Conservation (phyloP, 805 yeast genomes). For the Kazachstania martiniae region DNA sequence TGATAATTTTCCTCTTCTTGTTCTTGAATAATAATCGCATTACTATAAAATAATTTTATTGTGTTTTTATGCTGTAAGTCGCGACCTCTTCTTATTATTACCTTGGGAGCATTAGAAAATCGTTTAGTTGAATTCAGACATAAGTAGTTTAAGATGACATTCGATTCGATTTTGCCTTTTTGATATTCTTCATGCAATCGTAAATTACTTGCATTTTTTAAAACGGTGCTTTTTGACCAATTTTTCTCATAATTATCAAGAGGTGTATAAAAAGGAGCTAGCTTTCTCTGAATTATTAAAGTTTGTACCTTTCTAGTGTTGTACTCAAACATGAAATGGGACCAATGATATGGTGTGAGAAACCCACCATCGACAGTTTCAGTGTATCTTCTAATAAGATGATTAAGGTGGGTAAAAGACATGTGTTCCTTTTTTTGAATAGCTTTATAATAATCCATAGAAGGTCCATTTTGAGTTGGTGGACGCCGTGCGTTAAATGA, state of each 20-base stretch:
- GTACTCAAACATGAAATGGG: constrained; percentile 64
- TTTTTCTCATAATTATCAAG: constrained; percentile 58
- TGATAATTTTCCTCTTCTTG: constrained; percentile 51
- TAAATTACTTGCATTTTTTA: constrained; percentile 36
- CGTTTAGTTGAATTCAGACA: too few relatives aligned
- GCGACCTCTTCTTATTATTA: too few relatives aligned
- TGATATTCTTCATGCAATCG: constrained; percentile 43
- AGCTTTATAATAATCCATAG: too few relatives aligned
- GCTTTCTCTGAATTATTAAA: constrained; percentile 53
- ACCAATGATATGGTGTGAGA: constrained; percentile 83
- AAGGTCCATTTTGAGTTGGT: too few relatives aligned
- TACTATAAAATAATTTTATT: constrained; percentile 19
- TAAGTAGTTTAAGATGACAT: too few relatives aligned
- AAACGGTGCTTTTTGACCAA: constrained; percentile 61
- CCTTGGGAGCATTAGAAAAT: too few relatives aligned
- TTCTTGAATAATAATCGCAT: constrained; percentile 38
- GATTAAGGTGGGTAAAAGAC: too few relatives aligned
- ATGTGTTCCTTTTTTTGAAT: too few relatives aligned
- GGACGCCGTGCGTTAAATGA: too few relatives aligned
- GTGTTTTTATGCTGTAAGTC: too few relatives aligned
- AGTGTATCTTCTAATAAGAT: constrained; percentile 41
- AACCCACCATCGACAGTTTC: constrained; percentile 95
- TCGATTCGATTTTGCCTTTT: constrained; percentile 16
- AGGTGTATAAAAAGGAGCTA: constrained; percentile 87
- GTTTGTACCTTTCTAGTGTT: constrained; percentile 63